A percentile compares a stretch with the other conserved stretches of the same genome.
These are phyloP conservation scores for Abortiporus biennis DNA, from an alignment of 1,284 basidiomycete genomes.

Conservation along the genomic window DNA sequence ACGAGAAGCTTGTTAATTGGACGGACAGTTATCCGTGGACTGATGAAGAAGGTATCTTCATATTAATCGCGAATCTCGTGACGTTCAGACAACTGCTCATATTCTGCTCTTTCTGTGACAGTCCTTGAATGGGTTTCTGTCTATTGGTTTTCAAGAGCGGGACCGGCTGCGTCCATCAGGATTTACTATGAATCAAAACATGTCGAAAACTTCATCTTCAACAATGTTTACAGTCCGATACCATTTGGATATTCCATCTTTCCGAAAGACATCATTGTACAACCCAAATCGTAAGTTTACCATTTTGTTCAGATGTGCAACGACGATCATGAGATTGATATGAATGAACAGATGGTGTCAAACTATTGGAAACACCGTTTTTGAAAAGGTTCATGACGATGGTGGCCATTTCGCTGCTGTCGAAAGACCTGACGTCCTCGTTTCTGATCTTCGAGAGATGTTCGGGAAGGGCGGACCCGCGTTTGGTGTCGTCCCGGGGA, in stretches of 20 bases:
- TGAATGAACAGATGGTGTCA: not conserved
- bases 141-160: slow-evolving; percentile 32
- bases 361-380: slow-evolving; percentile 3
- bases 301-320: not conserved
- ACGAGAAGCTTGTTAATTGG: slow-evolving; percentile 50
- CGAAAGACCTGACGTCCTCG: slow-evolving; percentile 1
- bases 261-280: slow-evolving; percentile 4
- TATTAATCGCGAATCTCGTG: not conserved
- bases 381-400: slow-evolving; percentile 1
- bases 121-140: slow-evolving; percentile 36
- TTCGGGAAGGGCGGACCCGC: slow-evolving; percentile 5
- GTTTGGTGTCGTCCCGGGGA: slow-evolving; percentile 3
- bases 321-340: not conserved
- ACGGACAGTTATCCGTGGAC: slow-evolving; percentile 45
- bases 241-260: slow-evolving; percentile 4
- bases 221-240: too few relatives aligned
- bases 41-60: slow-evolving; percentile 41
- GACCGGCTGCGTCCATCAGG: slow-evolving; percentile 29
- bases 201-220: not conserved
- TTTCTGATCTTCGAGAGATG: slow-evolving; percentile 4
- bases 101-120: slow-evolving; percentile 10
- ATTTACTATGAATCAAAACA: slow-evolving; percentile 30
- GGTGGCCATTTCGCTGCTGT: slow-evolving; percentile 6
- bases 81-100: not conserved
- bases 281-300: not conserved